Base-by-base conservation (phyloP, 129 eudicot genomes). In the Saussurea involucrata region DNA sequence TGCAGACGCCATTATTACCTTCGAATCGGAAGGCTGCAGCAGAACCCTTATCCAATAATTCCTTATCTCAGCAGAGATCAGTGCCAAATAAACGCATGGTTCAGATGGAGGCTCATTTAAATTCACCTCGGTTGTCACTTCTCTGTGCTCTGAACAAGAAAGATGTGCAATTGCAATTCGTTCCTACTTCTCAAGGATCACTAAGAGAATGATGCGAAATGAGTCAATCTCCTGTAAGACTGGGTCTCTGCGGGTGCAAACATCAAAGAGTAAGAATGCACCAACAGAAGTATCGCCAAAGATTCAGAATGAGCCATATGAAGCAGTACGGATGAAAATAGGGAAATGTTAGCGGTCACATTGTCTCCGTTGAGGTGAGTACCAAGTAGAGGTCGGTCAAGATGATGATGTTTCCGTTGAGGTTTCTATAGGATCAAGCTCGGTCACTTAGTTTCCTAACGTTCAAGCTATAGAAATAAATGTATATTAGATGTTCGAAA, bases 291-390 rank as follows among this genome's bases (percentile, higher is more conserved):
- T 87, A 17, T 72, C 82, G 0, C 84, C 92, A 20, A 92, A 87
- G 65, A 76, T 15, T 20, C 87, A 61, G 42, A 24, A 69, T 0
- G 90, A 77, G 75, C 83, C 89, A 15, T 83, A 55, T 24, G 92
- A 82, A 55, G 87, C 89, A 69, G 88, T 90, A 57, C 83, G 98
- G 82, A 84, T 90, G 68, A 93, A 93, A n/a, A n/a, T n/a, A n/a
- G n/a, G n/a, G n/a, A n/a, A n/a, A n/a, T n/a, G n/a, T n/a, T n/a
- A n/a, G n/a, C n/a, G n/a, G n/a, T n/a, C n/a, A n/a, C n/a, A n/a
- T n/a, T n/a, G n/a, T n/a, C n/a, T n/a, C n/a, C n/a, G n/a, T n/a
- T n/a, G n/a, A n/a, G n/a, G n/a, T n/a, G n/a, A n/a, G n/a, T n/a
- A n/a, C n/a, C n/a, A n/a, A n/a, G n/a, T n/a, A n/a, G n/a, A n/a